Conservation (phyloP, 1,284 basidiomycete genomes). For the Sporisorium iseilematis-ciliati region DNA sequence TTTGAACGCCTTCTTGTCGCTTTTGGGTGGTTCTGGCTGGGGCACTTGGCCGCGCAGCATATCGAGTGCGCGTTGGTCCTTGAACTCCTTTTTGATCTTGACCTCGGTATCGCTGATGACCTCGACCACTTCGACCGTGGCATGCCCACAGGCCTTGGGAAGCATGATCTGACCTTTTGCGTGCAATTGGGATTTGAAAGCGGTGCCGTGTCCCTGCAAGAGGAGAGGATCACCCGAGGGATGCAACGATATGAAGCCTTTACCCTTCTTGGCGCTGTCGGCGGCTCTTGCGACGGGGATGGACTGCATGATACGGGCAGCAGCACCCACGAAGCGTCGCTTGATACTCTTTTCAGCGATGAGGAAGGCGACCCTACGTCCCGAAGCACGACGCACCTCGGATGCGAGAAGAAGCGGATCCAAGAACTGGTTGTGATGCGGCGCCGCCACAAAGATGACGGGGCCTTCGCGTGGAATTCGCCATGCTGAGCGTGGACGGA, state of each 20-base stretch:
- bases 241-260: slow-evolving; percentile 81
- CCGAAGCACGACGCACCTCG: slow-evolving; percentile 85
- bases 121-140: slow-evolving; percentile 85
- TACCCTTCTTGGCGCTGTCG: slow-evolving; percentile 84
- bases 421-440: slow-evolving; percentile 97
- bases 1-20: slow-evolving; percentile 28
- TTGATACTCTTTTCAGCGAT: slow-evolving; percentile 94
- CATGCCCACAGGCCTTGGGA: slow-evolving; percentile 83
- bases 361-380: slow-evolving; percentile 86
- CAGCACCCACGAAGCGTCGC: slow-evolving; percentile 83
- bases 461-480: slow-evolving; percentile 90
- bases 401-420: slow-evolving; percentile 90
- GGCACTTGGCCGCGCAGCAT: slow-evolving; percentile 62
- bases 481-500: slow-evolving; percentile 92
- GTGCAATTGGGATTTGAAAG: slow-evolving; percentile 81
- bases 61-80: slow-evolving; percentile 64
- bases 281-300: slow-evolving; percentile 88
- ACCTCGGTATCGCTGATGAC: slow-evolving; percentile 87
- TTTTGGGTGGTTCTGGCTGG: slow-evolving; percentile 31
- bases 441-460: slow-evolving; percentile 95
- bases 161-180: slow-evolving; percentile 90
- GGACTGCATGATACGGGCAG: slow-evolving; percentile 83
- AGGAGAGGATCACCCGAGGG: slow-evolving; percentile 73
- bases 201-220: slow-evolving; percentile 83
- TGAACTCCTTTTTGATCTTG: slow-evolving; percentile 86